Evolutionary conservation across 257 asterid species (phyloP), one percentile per base, ranked within the genome.

Genomic region (Ilex aquifolium): DNA sequence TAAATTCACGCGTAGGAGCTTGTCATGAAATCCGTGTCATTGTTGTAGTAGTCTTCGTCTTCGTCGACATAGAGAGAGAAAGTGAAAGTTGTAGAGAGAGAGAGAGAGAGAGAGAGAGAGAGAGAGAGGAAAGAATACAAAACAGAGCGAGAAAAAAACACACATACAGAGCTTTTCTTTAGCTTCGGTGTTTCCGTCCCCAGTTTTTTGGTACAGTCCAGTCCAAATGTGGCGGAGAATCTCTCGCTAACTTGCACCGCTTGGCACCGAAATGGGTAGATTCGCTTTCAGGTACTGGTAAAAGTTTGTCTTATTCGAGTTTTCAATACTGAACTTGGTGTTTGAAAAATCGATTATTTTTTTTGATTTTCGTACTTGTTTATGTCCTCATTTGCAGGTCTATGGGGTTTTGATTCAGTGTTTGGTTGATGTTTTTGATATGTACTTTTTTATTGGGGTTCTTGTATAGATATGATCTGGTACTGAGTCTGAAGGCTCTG

Each of bases 1-100:
- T 70, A 83, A 81, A 80, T 86, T 78, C 79, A 83, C 91, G 89
- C 86, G 88, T 81, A 74, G 75, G 58, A 62, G 76, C 68, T 60
- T 53, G 83, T 72, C 85, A 61, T 74, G 78, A 77, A 80, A 83
- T 75, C 86, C 83, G 86, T 79, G 89, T 80, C 77, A 59, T 62
- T 68, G 81, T 76, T 77, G 70, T 64, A 65, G 63, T 75, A 32
- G 71, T 69, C 76, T 29, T n/a, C 52, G 4, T 73, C 74, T 17
- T 65, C 69, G 42, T 69, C 60, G 56, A 46, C 66, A n/a, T 56
- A 62, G 76, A 65, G 78, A 51, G 77, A 67, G 64, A 65, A 17
- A 32, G 48, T 6, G 12, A 66, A 27, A 4, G 30, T 49, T 13
- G 32, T 10, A 57, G 48, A 69, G 62, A 62, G 56, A 66, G 71